Evolutionary conservation across 2,329 filamentous ascomycete genomes (phyloP), one percentile per base, ranked within the genome.

Genomic region (Paradendryphiella salina): DNA sequence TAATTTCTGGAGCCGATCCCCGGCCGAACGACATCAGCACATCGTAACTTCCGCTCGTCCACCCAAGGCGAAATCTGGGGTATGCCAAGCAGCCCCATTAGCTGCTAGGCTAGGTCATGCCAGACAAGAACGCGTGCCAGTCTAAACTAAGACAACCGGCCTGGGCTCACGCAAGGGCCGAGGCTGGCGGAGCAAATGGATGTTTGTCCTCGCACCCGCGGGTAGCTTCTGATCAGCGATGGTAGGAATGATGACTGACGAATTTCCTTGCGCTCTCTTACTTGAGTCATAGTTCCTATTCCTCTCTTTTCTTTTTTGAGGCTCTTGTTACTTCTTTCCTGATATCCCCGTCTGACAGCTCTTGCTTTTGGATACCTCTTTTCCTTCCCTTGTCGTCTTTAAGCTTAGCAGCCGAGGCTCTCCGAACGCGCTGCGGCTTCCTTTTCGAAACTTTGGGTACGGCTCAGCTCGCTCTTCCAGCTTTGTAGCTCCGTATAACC

Each of bases 21-120:
- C 60, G 55, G 60, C 66, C 66, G 63, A 65, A 61, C 58, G 57
- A 61, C 50, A 57, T 52, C 54, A 57, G 44, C 53, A 43, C 37
- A 41, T 50, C 34, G 39, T 56, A 61, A 51, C 59, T 65, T 72
- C 69, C 69, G 69, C 61, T 72, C 68, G 68, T 56, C 68, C 69
- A 69, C 65, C 23, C 47, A 59, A 23, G 50, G 44, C 54, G 56
- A 53, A 59, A 66, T 70, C 64, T 66, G 66, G 66, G 65, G 65
- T 52, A 49, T 44, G 50, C 50, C 50, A 52, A 52, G 50, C 29
- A 21, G 29, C 29, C 39, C 50, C 45, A 28, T 42, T 15, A 35
- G 29, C 42, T 17, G 49, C 48, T 44, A 48, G 23, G 49, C 33
- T 49, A 40, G 37, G 34, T 38, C 34, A 29, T 38, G 20, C 39